Conservation (phyloP, 2,329 filamentous ascomycete genomes). For the Sporothrix curviconia region DNA sequence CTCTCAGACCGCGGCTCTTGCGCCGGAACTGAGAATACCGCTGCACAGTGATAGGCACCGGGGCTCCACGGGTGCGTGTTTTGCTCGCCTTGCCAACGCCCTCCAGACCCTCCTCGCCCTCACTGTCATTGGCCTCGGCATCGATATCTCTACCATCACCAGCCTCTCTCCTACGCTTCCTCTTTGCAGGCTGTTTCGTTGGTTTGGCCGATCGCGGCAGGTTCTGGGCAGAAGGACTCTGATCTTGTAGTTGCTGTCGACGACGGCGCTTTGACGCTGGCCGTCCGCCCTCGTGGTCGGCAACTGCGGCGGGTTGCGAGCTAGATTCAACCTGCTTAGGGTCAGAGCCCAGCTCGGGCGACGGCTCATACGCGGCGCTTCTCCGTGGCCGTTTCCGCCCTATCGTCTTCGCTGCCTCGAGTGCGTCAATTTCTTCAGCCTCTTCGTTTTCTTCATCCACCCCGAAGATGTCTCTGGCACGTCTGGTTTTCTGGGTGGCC, state of each 20-base stretch:
- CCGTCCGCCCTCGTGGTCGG: constrained; percentile 20
- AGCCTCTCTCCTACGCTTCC: constrained; percentile 29
- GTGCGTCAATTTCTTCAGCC: constrained; percentile 36
- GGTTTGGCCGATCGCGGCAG: constrained; percentile 37
- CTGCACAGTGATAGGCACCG: constrained; percentile 53
- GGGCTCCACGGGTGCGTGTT: constrained; percentile 5
- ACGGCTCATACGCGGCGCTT: constrained; percentile 29
- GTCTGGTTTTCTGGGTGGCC: neutral
- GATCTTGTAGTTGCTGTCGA: constrained; percentile 20
- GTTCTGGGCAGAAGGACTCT: constrained; percentile 26
- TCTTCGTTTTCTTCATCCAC: constrained; percentile 18
- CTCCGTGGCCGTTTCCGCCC: constrained; percentile 38
- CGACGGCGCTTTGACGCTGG: constrained; percentile 33
- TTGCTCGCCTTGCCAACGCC: constrained; percentile 22
- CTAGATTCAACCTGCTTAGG: constrained; percentile 25
- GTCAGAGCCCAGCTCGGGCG: constrained; percentile 37
- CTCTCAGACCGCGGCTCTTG: neutral
- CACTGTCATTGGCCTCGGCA: constrained; percentile 20
- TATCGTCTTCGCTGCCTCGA: constrained; percentile 37
- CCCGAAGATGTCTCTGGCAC: constrained; percentile 2
- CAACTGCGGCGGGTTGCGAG: constrained; percentile 25
- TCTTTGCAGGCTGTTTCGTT: constrained; percentile 22
- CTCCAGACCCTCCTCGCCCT: constrained; percentile 15
- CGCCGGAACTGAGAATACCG: constrained; percentile 43
- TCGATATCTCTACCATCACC: constrained; percentile 17